Evolutionary conservation across 768 basidiomycete genomes (phyloP).

Genomic region (Boletus speciosus): DNA sequence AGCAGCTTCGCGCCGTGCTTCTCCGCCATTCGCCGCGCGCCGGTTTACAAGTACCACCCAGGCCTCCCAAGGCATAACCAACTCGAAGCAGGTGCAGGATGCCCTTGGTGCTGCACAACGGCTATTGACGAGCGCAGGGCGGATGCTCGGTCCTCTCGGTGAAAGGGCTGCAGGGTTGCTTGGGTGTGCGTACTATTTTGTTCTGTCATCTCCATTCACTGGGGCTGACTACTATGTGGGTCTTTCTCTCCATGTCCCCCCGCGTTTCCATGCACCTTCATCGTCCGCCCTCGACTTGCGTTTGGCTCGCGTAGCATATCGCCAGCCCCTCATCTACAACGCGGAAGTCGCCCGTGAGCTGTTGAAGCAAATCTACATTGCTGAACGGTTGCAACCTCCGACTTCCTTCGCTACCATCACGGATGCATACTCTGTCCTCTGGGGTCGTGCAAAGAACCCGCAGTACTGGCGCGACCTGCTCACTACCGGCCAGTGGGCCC

Average conservation of each 20-base stretch:
- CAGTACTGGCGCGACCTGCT: slow-evolving; percentile 61
- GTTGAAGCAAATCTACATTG: slow-evolving; percentile 67
- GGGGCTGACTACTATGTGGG: slow-evolving; percentile 2
- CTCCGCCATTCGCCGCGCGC: slow-evolving; percentile 15
- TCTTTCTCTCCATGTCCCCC: neutral
- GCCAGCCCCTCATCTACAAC: slow-evolving; percentile 77
- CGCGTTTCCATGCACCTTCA: neutral
- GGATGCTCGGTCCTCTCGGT: slow-evolving; percentile 45
- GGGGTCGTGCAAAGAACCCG: slow-evolving; percentile 53
- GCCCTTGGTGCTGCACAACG: slow-evolving; percentile 56
- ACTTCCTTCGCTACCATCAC: slow-evolving; percentile 49
- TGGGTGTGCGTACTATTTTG: slow-evolving; percentile 40
- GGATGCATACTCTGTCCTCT: slow-evolving; percentile 62
- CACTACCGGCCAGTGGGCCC: slow-evolving; percentile 61
- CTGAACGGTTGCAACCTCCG: slow-evolving; percentile 64
- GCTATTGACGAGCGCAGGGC: slow-evolving; percentile 49
- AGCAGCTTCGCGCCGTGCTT: slow-evolving; percentile 12
- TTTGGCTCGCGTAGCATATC: slow-evolving; percentile 50
- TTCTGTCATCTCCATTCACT: neutral
- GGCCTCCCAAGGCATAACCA: slow-evolving; percentile 37
- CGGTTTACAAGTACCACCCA: slow-evolving; percentile 41
- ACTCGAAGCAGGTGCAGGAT: slow-evolving; percentile 70
- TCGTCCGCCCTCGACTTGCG: neutral
- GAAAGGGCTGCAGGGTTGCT: slow-evolving; percentile 57
- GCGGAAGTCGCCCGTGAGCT: slow-evolving; percentile 72